Percentiles rank a stretch among this genome's conserved stretches.
Conservation (phyloP, 345 rosid genomes). For the Melastoma malabathricum region DNA sequence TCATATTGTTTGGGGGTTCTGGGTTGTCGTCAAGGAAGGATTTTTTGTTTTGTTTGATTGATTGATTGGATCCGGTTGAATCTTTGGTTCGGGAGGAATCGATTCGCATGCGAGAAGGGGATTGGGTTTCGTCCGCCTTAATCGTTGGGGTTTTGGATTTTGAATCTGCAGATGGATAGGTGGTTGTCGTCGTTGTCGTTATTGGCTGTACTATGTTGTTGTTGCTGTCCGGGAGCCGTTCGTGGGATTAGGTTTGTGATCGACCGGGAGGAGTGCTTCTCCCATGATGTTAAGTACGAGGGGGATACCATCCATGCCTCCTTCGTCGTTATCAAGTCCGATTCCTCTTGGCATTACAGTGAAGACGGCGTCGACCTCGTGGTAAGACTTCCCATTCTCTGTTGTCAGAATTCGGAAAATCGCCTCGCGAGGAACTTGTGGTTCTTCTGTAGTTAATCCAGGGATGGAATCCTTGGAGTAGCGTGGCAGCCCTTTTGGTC, state of each 20-base stretch:
- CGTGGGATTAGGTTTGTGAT: slow-evolving; percentile 47
- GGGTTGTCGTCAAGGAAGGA: too few relatives aligned
- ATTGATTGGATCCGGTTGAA: too few relatives aligned
- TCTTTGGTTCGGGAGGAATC: too few relatives aligned
- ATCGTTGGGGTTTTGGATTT: too few relatives aligned
- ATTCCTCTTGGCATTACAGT: slow-evolving; percentile 42
- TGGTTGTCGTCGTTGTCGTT: slow-evolving; percentile 11
- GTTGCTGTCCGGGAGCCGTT: slow-evolving; percentile 16
- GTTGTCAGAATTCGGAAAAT: neutral
- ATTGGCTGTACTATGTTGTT: slow-evolving; percentile 20
- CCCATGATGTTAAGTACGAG: slow-evolving; percentile 48
- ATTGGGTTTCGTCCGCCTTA: too few relatives aligned
- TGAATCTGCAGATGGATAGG: slow-evolving; percentile 6
- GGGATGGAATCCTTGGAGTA: too few relatives aligned
- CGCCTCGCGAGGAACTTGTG: neutral
- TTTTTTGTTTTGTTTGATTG: too few relatives aligned
- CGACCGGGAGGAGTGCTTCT: slow-evolving; percentile 54
- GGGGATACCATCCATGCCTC: slow-evolving; percentile 54
- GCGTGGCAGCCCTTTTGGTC: too few relatives aligned
- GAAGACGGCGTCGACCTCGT: slow-evolving; percentile 57
- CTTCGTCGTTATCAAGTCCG: slow-evolving; percentile 47
- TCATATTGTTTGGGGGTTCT: too few relatives aligned
- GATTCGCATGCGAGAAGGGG: too few relatives aligned
- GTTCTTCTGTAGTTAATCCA: neutral
- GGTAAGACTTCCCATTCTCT: slow-evolving; percentile 21